These are phyloP conservation scores for Terfezia boudieri DNA, from an alignment of 495 filamentous ascomycete species.

Conservation along the genomic window DNA sequence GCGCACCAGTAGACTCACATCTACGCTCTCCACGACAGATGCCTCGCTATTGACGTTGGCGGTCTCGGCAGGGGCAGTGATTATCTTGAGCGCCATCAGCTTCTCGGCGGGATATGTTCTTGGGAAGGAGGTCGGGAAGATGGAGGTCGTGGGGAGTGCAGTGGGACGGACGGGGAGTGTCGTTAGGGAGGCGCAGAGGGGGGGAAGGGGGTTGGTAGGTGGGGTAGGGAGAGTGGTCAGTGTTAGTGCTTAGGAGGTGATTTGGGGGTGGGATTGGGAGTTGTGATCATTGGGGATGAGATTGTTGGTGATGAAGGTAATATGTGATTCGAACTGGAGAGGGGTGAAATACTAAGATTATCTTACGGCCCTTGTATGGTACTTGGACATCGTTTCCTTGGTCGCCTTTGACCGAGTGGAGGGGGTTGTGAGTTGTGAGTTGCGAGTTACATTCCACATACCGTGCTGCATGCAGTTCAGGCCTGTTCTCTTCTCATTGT, in stretches of 20 bases:
- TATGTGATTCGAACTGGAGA: too few species aligned
- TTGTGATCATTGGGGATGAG: too few species aligned
- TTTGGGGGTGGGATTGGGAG: too few species aligned
- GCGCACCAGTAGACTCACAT: neutral
- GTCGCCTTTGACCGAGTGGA: too few species aligned
- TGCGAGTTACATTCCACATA: too few species aligned
- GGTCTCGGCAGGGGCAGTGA: slow-evolving; percentile 74
- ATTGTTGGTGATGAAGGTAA: too few species aligned
- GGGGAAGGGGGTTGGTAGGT: slow-evolving; percentile 7
- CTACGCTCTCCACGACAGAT: neutral
- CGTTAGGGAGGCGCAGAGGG: slow-evolving; percentile 5
- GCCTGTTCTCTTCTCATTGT: too few species aligned
- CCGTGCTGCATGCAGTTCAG: too few species aligned
- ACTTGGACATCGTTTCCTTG: too few species aligned
- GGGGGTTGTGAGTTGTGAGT: too few species aligned
- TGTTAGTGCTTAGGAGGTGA: neutral
- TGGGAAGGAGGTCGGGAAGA: slow-evolving; percentile 50
- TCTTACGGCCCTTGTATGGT: too few species aligned
- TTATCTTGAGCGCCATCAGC: slow-evolving; percentile 72
- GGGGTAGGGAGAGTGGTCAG: slow-evolving; percentile 1
- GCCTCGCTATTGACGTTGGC: slow-evolving; percentile 76
- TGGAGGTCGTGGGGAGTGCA: slow-evolving; percentile 4
- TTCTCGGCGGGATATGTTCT: slow-evolving; percentile 86
- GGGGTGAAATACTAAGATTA: too few species aligned
- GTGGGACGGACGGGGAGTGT: slow-evolving; percentile 5